Evolutionary conservation across 805 yeast genomes (phyloP), one percentile per base, ranked within the genome.

Genomic region (Vanderwaltozyma verrucispora): DNA sequence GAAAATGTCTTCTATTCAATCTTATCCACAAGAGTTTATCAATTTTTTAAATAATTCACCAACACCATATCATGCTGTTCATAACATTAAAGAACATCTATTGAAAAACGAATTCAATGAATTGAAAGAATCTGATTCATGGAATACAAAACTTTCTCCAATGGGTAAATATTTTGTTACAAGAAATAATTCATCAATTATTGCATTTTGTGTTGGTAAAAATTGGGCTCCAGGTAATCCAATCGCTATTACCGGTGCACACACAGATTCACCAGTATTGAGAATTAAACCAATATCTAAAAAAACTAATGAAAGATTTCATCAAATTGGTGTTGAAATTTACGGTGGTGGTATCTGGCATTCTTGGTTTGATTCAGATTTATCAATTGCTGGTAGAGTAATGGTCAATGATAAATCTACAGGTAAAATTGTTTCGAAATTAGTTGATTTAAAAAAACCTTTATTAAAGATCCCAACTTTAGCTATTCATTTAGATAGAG

Each of bases 291-390:
- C 98, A 11, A 67, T 81, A 23, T 82, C 95, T 18, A 76, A 78
- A 53, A 74, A 73, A 47, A 59, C 64, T 10, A 64, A 68, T 14
- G 88, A 83, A 49, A 94, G 94, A 1, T 89, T 77, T 51, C 70
- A 76, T 38, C 95, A 88, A 58, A 76, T 92, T 15, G 97, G 95
- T 28, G 94, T 92, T 9, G 97, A 92, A 60, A 74, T 80, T 35
- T 89, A 89, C 53, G 97, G 98, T 39, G 97, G 97, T 26, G 92
- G 95, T 35, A 77, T 88, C 38, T 92, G 96, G 77, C 96, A 85
- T 56, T 75, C 95, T 5, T 89, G 97, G 96, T 89, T 92, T 54
- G 98, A 89, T 59, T 75, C 96, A 42, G 96, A 89, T 58, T 69
- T 92, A 49, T 72, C 89, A 28, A 65, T 87, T 42, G 97, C 96